These are phyloP conservation scores for Aquilaria sinensis DNA, from an alignment of 345 rosid species.

Conservation along the genomic window DNA sequence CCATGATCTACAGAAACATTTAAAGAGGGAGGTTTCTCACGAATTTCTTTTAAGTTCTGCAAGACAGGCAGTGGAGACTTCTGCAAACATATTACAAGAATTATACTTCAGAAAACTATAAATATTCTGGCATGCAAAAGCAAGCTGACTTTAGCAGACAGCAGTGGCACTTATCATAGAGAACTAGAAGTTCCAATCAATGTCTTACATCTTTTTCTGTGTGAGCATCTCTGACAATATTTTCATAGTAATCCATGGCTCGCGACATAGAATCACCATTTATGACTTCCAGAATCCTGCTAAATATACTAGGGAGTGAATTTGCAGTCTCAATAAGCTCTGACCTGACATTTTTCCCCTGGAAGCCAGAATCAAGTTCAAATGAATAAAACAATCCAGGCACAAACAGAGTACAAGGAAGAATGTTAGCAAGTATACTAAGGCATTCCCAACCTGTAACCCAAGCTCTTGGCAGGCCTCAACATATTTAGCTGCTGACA, in stretches of 20 bases:
- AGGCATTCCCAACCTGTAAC: slow-evolving; percentile 51
- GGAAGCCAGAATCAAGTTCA: slow-evolving; percentile 14
- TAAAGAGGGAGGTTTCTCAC: slow-evolving; percentile 73
- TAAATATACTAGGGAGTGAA: slow-evolving; percentile 75
- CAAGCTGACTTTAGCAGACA: background rate
- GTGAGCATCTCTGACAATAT: slow-evolving; percentile 79
- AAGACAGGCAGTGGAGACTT: slow-evolving; percentile 42
- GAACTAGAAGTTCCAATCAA: slow-evolving; percentile 1
- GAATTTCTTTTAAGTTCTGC: slow-evolving; percentile 54
- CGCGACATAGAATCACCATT: slow-evolving; percentile 58
- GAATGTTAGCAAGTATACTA: slow-evolving; percentile 11
- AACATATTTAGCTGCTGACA: slow-evolving; percentile 75
- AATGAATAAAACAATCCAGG: slow-evolving; percentile 4
- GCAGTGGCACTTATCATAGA: background rate
- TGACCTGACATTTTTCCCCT: slow-evolving; percentile 87
- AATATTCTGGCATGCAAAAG: slow-evolving; percentile 1
- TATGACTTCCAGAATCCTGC: slow-evolving; percentile 65
- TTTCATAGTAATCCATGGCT: slow-evolving; percentile 77
- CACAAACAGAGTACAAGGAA: slow-evolving; percentile 12
- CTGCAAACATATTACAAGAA: slow-evolving; percentile 41
- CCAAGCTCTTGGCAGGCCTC: slow-evolving; percentile 98
- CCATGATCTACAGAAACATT: slow-evolving; percentile 53
- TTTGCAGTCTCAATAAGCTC: slow-evolving; percentile 91
- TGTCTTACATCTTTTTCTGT: slow-evolving; percentile 77
- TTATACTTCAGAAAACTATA: slow-evolving; percentile 4